Evolutionary conservation across 2,329 filamentous ascomycete genomes (phyloP), one percentile per base, ranked within the genome.

Genomic region (Claviceps pazoutovae): DNA sequence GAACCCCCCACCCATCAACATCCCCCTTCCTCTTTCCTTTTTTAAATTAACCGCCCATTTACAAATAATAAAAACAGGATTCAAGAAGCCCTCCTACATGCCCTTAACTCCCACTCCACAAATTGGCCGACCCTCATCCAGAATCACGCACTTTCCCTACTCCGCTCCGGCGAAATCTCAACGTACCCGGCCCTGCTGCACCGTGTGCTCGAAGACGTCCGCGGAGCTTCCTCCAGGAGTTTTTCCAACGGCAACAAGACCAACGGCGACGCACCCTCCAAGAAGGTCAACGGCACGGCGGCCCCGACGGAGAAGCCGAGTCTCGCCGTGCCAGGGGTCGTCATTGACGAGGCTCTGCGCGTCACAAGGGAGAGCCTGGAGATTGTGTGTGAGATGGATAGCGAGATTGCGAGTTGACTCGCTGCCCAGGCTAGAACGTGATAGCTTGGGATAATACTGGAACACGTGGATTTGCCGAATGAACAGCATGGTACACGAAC

Each of bases 101-200:
- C 75, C 54, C 76, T 84, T 50, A 71, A 83, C 64, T 69, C 79
- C 48, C 71, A 82, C 66, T 64, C 70, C 4, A 68, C 74, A 56
- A 80, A 84, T 70, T 84, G 80, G 80, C 79, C 80, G 2, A 80
- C 80, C 11, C 60, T 68, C 48, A 69, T 84, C 56, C 78, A 83
- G 59, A 65, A 68, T 51, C 79, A 82, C 65, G 80, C 80, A 41
- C 73, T 83, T 37, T 57, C 71, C 19, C 75, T 83, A 57, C 74
- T 83, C 23, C 80, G 80, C 55, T 75, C 72, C 45, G 78, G 78
- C 64, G 75, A 82, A 55, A 72, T 74, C 48, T 73, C 71, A 21
- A 80, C 74, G 5, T 83, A 82, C 62, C 79, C 79, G 2, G 72
- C 71, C n/a, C 76, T 83, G 34, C 72, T 84, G 55, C 67, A 70